These are phyloP conservation scores for Penicillium paneum DNA, from an alignment of 2,329 filamentous ascomycete genomes.

Conservation along the genomic window DNA sequence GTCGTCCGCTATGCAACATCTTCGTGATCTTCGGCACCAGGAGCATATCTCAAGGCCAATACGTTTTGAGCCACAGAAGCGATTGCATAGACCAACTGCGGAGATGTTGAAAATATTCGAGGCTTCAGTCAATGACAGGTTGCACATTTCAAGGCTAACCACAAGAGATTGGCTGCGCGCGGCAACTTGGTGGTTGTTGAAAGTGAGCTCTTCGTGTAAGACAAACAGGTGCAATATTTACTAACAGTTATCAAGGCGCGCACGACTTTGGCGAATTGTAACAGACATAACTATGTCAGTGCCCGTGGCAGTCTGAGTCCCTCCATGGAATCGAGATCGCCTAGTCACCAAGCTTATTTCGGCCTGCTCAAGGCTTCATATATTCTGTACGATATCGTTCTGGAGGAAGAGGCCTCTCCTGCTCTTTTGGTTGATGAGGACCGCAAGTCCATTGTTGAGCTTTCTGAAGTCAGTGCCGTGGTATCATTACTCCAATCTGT, in stretches of 20 bases:
- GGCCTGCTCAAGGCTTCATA: constrained; percentile 34
- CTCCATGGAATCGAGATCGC: constrained; percentile 20
- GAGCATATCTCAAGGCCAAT: constrained; percentile 28
- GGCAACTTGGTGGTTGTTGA: constrained; percentile 34
- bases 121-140: constrained; percentile 18
- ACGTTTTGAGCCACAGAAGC: constrained; percentile 27
- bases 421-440: constrained; percentile 28
- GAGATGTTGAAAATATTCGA: constrained; percentile 21
- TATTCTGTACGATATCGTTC: constrained; percentile 32
- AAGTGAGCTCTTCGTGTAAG: not conserved
- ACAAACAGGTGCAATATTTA: no score
- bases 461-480: constrained; percentile 26
- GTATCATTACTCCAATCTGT: not conserved
- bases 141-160: constrained; percentile 22
- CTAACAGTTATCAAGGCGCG: constrained; percentile 20
- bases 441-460: constrained; percentile 29
- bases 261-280: constrained; percentile 22
- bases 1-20: constrained; percentile 25
- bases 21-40: constrained; percentile 23
- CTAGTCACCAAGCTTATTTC: constrained; percentile 30
- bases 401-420: constrained; percentile 21
- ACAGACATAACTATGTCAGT: constrained; percentile 17
- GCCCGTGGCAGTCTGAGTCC: constrained; percentile 25
- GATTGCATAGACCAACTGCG: constrained; percentile 24
- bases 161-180: constrained; percentile 31